phyloP scores from a whole-genome alignment of 2,329 filamentous ascomycete species.

The Xylariaceae sp. region DNA sequence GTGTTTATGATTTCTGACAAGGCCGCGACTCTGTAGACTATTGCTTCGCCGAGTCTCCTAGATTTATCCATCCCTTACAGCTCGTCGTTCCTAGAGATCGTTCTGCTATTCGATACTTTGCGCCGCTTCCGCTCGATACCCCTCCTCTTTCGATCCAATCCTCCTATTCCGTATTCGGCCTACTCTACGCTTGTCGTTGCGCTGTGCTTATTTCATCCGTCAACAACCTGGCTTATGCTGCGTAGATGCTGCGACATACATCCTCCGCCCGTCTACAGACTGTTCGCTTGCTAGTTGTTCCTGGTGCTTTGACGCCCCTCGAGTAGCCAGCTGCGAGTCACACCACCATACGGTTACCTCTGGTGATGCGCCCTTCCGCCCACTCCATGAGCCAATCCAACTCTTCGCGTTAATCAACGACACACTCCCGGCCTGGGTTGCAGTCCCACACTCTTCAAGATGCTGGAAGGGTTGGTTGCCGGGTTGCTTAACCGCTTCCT shows the following conservation, averaged over 20 bases:
- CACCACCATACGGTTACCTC: not conserved
- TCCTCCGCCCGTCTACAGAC: not conserved
- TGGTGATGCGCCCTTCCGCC: not conserved
- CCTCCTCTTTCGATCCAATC: not conserved
- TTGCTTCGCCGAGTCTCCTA: constrained; percentile 2
- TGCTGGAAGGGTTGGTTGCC: constrained; percentile 96
- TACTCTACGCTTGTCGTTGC: not conserved
- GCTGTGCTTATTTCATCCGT: not conserved
- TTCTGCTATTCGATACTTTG: not conserved
- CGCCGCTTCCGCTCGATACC: not conserved
- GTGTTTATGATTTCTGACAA: not conserved
- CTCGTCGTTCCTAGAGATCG: too few relatives aligned
- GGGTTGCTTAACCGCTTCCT: constrained; percentile 97
- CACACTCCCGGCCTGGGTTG: constrained; percentile 62
- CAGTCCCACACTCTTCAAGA: constrained; percentile 56
- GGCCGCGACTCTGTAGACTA: not conserved
- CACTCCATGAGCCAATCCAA: constrained; percentile 29
- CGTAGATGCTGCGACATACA: not conserved
- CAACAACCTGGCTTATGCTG: not conserved
- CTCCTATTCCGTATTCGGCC: not conserved
- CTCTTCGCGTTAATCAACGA: constrained; percentile 25
- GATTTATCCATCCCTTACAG: not conserved
- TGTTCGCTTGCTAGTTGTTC: not conserved
- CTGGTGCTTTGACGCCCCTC: not conserved
- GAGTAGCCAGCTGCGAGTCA: not conserved